Conservation (phyloP, 23 red algal species). For the Gracilaria caudata region DNA sequence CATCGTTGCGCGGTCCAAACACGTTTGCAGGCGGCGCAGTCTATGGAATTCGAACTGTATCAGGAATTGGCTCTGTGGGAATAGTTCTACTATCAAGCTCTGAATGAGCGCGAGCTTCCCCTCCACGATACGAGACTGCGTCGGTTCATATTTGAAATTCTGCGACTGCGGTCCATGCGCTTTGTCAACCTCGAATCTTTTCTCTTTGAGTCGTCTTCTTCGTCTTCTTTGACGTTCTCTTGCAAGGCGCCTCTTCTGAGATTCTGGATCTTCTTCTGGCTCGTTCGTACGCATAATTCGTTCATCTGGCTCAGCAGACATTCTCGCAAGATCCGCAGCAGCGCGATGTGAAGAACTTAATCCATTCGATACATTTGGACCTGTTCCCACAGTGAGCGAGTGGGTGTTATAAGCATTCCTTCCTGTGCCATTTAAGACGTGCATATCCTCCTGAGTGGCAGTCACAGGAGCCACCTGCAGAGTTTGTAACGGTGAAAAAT, state of each 20-base stretch:
- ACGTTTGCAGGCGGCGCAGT: slow-evolving; percentile 1
- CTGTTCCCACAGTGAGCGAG: not conserved
- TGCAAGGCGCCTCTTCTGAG: slow-evolving; percentile 42
- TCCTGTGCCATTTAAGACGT: not conserved
- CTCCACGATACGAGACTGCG: not conserved
- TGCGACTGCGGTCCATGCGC: not conserved
- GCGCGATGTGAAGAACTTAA: not conserved
- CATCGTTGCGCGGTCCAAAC: slow-evolving; percentile 21
- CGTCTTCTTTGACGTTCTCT: slow-evolving; percentile 60
- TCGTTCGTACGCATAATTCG: not conserved
- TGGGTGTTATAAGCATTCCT: slow-evolving; percentile 3
- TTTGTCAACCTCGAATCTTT: slow-evolving; percentile 14
- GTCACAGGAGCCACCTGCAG: not conserved
- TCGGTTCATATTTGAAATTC: not conserved
- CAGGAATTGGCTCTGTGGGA: not conserved
- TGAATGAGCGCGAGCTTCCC: not conserved
- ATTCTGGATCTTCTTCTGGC: slow-evolving; percentile 1
- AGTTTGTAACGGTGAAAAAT: not conserved
- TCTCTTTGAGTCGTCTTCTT: slow-evolving; percentile 32
- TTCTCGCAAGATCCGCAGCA: slow-evolving; percentile 10
- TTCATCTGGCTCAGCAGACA: not conserved
- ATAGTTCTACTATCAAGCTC: slow-evolving; percentile 28
- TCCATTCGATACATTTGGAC: slow-evolving; percentile 1
- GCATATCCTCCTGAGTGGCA: slow-evolving; percentile 18
- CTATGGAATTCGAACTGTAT: slow-evolving; percentile 29